These are phyloP conservation scores for Penicillium manginii DNA, from an alignment of 495 filamentous ascomycete genomes.

Conservation along the genomic window DNA sequence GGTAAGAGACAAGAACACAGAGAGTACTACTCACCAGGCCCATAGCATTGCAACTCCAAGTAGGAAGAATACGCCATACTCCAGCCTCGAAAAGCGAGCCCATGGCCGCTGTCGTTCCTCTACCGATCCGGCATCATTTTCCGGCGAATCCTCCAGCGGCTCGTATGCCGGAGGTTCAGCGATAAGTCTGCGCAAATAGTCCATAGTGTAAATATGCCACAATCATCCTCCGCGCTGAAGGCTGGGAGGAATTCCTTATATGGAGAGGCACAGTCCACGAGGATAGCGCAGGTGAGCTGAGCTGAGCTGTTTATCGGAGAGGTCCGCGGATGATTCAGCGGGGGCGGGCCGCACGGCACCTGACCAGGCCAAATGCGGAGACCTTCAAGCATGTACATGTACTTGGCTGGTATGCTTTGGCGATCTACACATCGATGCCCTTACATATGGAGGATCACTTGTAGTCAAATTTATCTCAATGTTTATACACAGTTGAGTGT, in stretches of 20 bases:
- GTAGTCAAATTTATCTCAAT: slow-evolving; percentile 11
- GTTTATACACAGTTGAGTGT: slow-evolving; percentile 23
- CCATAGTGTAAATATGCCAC: slow-evolving; percentile 32
- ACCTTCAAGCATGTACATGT: neutral
- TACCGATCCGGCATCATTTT: slow-evolving; percentile 31
- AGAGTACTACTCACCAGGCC: slow-evolving; percentile 73
- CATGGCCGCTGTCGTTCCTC: slow-evolving; percentile 14
- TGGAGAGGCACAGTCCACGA: neutral
- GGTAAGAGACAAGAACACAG: neutral
- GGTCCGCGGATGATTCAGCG: slow-evolving; percentile 19
- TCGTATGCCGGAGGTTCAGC: slow-evolving; percentile 58
- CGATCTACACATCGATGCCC: too few relatives aligned
- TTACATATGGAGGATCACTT: neutral
- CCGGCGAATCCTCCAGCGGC: slow-evolving; percentile 51
- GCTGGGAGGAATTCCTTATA: neutral
- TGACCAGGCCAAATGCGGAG: neutral
- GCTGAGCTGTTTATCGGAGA: neutral
- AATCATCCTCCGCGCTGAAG: neutral
- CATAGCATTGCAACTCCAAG: slow-evolving; percentile 93
- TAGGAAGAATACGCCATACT: slow-evolving; percentile 85
- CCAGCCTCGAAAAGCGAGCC: slow-evolving; percentile 69
- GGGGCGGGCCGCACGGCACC: neutral
- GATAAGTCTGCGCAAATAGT: slow-evolving; percentile 53
- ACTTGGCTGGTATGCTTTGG: neutral
- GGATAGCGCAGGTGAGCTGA: slow-evolving; percentile 1